Evolutionary conservation across 495 filamentous ascomycete species (phyloP).

Genomic region (Astrocystis sublimbata): DNA sequence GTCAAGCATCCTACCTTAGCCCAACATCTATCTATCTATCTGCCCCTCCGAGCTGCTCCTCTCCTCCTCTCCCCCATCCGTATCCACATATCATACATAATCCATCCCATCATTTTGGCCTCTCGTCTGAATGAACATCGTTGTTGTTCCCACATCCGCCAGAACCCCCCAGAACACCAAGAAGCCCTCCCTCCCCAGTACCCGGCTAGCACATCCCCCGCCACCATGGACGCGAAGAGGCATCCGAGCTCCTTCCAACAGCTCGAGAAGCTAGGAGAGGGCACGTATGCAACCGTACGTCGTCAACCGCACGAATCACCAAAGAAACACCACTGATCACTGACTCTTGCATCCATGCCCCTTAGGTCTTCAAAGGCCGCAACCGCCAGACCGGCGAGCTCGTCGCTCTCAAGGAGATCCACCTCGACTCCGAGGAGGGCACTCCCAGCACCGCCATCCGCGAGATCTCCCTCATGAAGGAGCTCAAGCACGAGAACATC

Average conservation of each 20-base stretch:
- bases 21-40: no score
- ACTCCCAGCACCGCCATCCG: slow-evolving; percentile 98
- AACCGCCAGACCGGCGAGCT: slow-evolving; percentile 95
- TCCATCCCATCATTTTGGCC: no score
- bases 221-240: slow-evolving; percentile 79
- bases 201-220: slow-evolving; percentile 1
- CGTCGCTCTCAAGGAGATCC: slow-evolving; percentile 98
- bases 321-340: no score
- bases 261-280: slow-evolving; percentile 97
- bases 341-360: slow-evolving; percentile 19
- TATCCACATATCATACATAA: no score
- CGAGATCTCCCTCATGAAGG: slow-evolving; percentile 98
- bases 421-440: slow-evolving; percentile 97
- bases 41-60: no score
- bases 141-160: no score
- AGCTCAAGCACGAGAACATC: slow-evolving; percentile 97
- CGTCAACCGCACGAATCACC: no score
- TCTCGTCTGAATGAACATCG: no score
- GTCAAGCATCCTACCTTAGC: no score
- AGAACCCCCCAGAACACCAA: no score
- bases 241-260: slow-evolving; percentile 97
- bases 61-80: no score
- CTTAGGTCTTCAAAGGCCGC: slow-evolving; percentile 93
- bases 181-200: no score
- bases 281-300: slow-evolving; percentile 96